A percentile compares a stretch with the other conserved stretches of the same genome.
Conservation (phyloP, 257 asterid species). For the Nicotiana noctiflora region DNA sequence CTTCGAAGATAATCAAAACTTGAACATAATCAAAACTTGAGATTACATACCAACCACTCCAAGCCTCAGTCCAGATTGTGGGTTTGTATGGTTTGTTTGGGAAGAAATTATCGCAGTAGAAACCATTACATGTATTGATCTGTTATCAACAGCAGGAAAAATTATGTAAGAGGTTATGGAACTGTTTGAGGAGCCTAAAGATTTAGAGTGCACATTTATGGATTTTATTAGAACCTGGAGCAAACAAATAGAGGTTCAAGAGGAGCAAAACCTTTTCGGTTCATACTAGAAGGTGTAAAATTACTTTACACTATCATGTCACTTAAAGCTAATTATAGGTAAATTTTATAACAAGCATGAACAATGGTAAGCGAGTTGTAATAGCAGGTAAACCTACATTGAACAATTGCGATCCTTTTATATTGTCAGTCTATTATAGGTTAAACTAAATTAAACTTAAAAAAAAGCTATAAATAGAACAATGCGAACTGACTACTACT, state of each 20-base stretch:
- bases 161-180: neutral
- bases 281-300: neutral
- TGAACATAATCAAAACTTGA: neutral
- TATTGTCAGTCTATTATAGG: neutral
- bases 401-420: neutral
- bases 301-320: neutral
- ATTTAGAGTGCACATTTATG: neutral
- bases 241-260: neutral
- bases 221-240: neutral
- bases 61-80: conserved; percentile 92
- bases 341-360: neutral
- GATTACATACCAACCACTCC: conserved; percentile 75
- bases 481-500: neutral
- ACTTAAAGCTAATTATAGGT: neutral
- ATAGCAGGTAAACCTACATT: neutral
- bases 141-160: conserved; percentile 24
- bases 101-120: conserved; percentile 72
- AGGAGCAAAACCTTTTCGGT: neutral
- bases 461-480: neutral
- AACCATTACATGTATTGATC: conserved; percentile 95
- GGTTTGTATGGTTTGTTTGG: conserved; percentile 91
- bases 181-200: neutral
- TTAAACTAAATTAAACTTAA: neutral
- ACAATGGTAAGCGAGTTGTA: neutral
- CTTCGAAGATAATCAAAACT: neutral